Evolutionary conservation across 2,329 filamentous ascomycete genomes (phyloP), one percentile per base, ranked within the genome.

Genomic region (Monosporascus sp.): DNA sequence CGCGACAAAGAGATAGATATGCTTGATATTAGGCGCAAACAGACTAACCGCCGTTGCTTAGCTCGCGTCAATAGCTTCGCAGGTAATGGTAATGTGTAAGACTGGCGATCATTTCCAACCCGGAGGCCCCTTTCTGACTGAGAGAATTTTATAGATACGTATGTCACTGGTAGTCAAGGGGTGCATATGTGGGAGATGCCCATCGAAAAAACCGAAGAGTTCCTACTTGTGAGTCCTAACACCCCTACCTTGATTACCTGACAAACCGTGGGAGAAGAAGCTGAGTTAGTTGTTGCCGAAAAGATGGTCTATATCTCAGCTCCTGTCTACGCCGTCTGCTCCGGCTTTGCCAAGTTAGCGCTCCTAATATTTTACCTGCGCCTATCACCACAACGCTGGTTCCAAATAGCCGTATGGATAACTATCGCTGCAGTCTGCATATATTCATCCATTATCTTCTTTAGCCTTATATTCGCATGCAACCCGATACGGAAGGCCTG

Each of bases 281-380:
- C 41, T 44, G 20, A 44, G 6, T 22, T 22, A 11, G 2, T 44
- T 15, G 24, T 14, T 44, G 3, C 5, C 6, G 5, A 17, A 45
- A 46, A 55, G 55, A 20, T 48, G 22, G 49, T 31, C 24, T 49
- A 53, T 20, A 37, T 52, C 25, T 15, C 52, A n/a, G 17, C 48
- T 24, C 44, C 51, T 4, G 36, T 62, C 15, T 64, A 62, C 51
- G 52, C 57, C 17, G 52, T 53, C 27, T 56, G 59, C n/a, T 54
- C 60, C 14, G 57, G 58, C 34, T 55, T 63, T 37, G 60, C 62
- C 9, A 66, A 65, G 31, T 44, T 65, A 6, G 60, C 62, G 2
- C 60, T 66, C 6, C 52, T 65, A 20, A 37, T 60, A 5, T 63
- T 64, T 44, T 65, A 65, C 41, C 27, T 55, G 20, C 56, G 56